Conservation (phyloP, 106 monocot species). For the Dendrobium nobile region DNA sequence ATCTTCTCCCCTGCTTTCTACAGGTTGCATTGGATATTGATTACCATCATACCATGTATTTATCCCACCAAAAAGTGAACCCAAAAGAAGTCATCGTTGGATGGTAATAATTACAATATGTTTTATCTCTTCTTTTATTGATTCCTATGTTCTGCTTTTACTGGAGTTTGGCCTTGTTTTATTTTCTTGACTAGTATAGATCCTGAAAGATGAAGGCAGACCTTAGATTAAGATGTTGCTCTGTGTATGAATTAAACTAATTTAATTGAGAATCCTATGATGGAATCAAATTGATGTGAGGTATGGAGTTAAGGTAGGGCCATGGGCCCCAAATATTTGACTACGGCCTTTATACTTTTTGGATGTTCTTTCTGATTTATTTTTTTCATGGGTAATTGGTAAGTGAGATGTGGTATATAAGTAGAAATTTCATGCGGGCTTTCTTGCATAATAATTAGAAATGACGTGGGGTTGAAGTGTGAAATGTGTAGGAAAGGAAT, state of each 20-base stretch:
- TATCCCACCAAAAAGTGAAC: constrained; percentile 65
- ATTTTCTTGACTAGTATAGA: not conserved
- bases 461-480: too few species aligned
- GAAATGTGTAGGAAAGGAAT: too few species aligned
- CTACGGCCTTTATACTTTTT: too few species aligned
- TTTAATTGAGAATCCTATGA: not conserved
- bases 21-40: constrained; percentile 73
- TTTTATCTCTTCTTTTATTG: not conserved
- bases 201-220: not conserved
- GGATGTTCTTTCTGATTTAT: too few species aligned
- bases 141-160: not conserved
- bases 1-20: not conserved
- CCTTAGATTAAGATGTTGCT: not conserved
- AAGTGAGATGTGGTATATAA: too few species aligned
- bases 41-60: constrained; percentile 60
- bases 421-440: too few species aligned
- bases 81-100: constrained; percentile 68
- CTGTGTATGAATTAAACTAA: not conserved
- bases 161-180: not conserved
- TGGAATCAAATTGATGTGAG: too few species aligned
- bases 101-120: constrained; percentile 33
- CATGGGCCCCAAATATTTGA: too few species aligned
- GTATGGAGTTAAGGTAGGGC: too few species aligned
- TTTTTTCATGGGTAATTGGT: too few species aligned
- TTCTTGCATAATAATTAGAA: too few species aligned